Evolutionary conservation across 2,329 filamentous ascomycete species (phyloP), one percentile per base, ranked within the genome.

Genomic region (Epichloe uncinata): DNA sequence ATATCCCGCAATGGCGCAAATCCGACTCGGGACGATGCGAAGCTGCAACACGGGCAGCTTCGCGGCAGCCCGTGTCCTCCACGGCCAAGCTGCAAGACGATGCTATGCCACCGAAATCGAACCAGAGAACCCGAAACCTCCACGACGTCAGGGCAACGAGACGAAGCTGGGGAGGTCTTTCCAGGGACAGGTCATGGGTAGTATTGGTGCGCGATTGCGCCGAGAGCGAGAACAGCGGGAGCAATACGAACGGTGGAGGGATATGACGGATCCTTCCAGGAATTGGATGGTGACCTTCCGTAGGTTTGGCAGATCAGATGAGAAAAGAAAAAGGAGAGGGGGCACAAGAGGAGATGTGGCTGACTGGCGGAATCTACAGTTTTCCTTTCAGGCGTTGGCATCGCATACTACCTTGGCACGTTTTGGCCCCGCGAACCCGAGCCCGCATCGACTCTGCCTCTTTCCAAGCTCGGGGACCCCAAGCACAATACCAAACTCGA

Each of bases 401-500:
- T 70, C 51, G 72, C 75, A 52, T 85, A 81, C 64, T 81, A 73
- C 62, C 63, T 82, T 41, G 82, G 82, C 52, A 75, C 73, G 18
- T 70, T 73, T 57, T 73, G 71, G 57, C 73, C 73, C 34, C 73
- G 69, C 47, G 71, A 74, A 16, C 62, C 69, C 22, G 72, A 75
- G 35, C 67, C 73, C 11, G 62, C 65, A 36, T 85, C 81, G 56
- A 85, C 82, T 11, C 66, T 80, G 3, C 78, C 81, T 26, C 72
- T 85, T 7, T 63, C 64, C 53, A 70, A 73, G 47, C 69, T 73
- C 11, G 68, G 59, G 30, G 62, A 73, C n/a, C 75, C 76, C 11
- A 67, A 66, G 57, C 78, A 83, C 65, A 77, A 82, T 57, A 72
- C 72, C 49, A 74, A 74, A 54, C 73, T 78, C 52, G 72, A 78